A percentile compares a stretch with the other conserved stretches of the same genome.
Conservation (phyloP, 345 rosid genomes). For the Cochlearia excelsa region DNA sequence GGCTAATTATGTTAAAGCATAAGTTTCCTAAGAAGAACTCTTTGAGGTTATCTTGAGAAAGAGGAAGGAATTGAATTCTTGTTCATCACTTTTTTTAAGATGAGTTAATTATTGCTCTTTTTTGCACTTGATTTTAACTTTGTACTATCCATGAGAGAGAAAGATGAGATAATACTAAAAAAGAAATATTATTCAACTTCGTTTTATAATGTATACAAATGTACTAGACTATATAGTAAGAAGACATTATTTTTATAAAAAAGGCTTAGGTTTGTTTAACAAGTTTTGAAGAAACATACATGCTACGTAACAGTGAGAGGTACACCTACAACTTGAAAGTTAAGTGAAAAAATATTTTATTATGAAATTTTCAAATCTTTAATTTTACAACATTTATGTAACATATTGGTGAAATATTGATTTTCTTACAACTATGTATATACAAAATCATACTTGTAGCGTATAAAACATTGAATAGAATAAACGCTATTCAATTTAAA, state of each 20-base stretch:
- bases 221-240: conserved; percentile 7
- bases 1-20: conserved; percentile 32
- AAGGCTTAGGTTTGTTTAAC: conserved; percentile 19
- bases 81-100: conserved; percentile 49
- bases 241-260: not conserved
- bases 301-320: conserved; percentile 27
- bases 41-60: conserved; percentile 44
- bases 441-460: not conserved
- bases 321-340: conserved; percentile 33
- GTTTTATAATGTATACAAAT: conserved; percentile 16
- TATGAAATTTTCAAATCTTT: conserved; percentile 3
- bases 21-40: conserved; percentile 42
- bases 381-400: conserved; percentile 3
- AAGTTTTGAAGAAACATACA: conserved; percentile 28
- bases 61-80: conserved; percentile 58
- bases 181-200: conserved; percentile 18
- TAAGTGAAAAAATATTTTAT: conserved; percentile 15
- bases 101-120: conserved; percentile 23
- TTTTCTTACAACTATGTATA: conserved; percentile 15
- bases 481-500: not conserved
- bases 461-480: not conserved
- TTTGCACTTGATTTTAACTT: conserved; percentile 32
- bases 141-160: conserved; percentile 34
- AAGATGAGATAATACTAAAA: not conserved
- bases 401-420: not conserved